Percentiles rank a stretch among this genome's conserved stretches.
phyloP scores from a whole-genome alignment of 1,139 yeast genomes.

The Geotrichum citri-aurantii region DNA sequence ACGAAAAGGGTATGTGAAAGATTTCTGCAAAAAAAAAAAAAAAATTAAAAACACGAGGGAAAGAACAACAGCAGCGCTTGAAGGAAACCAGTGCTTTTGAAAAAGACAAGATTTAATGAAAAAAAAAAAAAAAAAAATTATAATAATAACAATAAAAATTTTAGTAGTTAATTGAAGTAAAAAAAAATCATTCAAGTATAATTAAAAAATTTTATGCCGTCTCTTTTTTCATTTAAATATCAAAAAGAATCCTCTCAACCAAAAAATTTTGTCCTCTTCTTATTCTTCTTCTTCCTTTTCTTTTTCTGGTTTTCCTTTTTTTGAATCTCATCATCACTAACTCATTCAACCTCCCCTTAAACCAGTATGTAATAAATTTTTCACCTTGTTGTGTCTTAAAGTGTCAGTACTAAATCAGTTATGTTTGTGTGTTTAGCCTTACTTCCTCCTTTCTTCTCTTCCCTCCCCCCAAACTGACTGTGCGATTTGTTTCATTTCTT shows the following conservation, averaged over 20 bases:
- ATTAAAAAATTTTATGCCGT: background rate
- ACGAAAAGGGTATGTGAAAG: background rate
- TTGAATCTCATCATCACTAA: background rate
- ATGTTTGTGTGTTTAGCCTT: background rate
- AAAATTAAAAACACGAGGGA: too few relatives aligned
- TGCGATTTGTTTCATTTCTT: slow-evolving; percentile 17
- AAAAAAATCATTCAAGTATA: too few relatives aligned
- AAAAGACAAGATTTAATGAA: background rate
- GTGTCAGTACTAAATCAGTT: background rate
- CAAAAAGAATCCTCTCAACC: background rate
- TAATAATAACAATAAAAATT: background rate
- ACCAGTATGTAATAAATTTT: background rate
- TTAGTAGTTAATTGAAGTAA: too few relatives aligned
- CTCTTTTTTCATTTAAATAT: background rate
- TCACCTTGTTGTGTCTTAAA: background rate
- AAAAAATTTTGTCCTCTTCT: background rate
- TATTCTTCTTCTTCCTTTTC: background rate
- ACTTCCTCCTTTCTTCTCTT: background rate
- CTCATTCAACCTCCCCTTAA: background rate
- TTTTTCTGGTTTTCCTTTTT: background rate
- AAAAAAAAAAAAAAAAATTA: slow-evolving; percentile 17
- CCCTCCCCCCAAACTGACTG: slow-evolving; percentile 3
- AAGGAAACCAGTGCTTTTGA: background rate
- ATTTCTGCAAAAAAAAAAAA: background rate
- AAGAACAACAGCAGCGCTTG: too few relatives aligned